Conservation (phyloP, 768 basidiomycete genomes). For the Auriscalpium microsporum region DNA sequence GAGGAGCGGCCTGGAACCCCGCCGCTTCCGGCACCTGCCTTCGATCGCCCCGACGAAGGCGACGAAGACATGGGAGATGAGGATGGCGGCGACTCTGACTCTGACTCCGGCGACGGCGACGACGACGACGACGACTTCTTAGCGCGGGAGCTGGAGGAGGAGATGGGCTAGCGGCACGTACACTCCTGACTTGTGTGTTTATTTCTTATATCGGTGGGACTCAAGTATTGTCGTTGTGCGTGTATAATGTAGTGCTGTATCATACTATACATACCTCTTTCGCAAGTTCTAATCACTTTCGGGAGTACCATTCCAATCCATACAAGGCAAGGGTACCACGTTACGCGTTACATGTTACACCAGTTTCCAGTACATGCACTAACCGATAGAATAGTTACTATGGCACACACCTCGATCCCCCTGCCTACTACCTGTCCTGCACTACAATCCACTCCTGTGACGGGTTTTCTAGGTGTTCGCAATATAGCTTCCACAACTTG, state of each 20-base stretch:
- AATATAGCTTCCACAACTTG: slow-evolving; percentile 53
- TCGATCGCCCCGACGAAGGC: not conserved
- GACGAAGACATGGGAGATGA: slow-evolving; percentile 23
- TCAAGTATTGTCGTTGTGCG: not conserved
- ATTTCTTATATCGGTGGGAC: slow-evolving; percentile 1
- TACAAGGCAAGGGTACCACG: no score
- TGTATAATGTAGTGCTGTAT: not conserved
- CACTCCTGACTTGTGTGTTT: not conserved
- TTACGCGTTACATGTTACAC: no score
- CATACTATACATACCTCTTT: not conserved
- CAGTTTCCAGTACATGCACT: no score
- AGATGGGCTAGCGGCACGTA: slow-evolving; percentile 49
- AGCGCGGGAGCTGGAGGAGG: slow-evolving; percentile 72
- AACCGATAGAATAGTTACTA: no score
- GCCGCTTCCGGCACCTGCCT: not conserved
- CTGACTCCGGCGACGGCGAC: slow-evolving; percentile 38
- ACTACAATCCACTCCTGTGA: no score
- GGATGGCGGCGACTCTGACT: slow-evolving; percentile 28
- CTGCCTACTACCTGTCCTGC: no score
- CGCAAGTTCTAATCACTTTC: not conserved
- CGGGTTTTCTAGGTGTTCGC: slow-evolving; percentile 26
- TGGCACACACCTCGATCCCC: no score
- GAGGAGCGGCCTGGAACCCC: slow-evolving; percentile 17
- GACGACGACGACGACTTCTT: slow-evolving; percentile 71
- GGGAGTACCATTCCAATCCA: not conserved